Evolutionary conservation across 2,329 filamentous ascomycete genomes (phyloP), one percentile per base, ranked within the genome.

Genomic region (Diplodia mutila): DNA sequence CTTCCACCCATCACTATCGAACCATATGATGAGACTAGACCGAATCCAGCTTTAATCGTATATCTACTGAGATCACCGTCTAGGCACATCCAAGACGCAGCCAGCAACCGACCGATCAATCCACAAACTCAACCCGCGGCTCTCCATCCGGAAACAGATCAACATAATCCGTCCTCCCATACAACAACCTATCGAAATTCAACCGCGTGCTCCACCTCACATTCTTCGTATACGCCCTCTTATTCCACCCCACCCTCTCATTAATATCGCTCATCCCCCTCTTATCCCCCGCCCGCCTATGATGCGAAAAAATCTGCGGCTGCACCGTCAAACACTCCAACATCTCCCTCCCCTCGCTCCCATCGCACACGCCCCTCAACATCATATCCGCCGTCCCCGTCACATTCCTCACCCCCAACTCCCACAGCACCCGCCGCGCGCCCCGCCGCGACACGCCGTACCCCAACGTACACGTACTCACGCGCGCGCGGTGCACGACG

Each of bases 301-400:
- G 68, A 27, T 72, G 72, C 16, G 68, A 67, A 27, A 76, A 74
- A 1, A 75, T 37, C 51, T 72, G 70, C 18, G 75, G 74, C 57
- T 73, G 71, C 39, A 74, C 72, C 5, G 72, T 73, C 16, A 77
- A 29, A 64, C 75, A 77, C 54, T 73, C 59, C 0, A 71, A 69
- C 21, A 51, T 34, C 1, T 21, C 59, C 1, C 52, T 53, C 21
- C 71, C 66, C n/a, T 69, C 65, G 11, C 11, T 12, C 32, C 73
- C 72, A 59, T 78, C 72, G 65, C 76, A 73, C 57, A 79, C 69
- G 27, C 75, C 69, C 14, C 72, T 61, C 5, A 78, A 65, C 73
- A 76, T 74, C 39, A 75, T 72, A 48, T 79, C 76, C 69, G 79
- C 81, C 0, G 80, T 75, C 5, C 54, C 64, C 14, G 67, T 69